Evolutionary conservation across 495 filamentous ascomycete genomes (phyloP), one percentile per base, ranked within the genome.

Genomic region (Hypomontagnella monticulosa): DNA sequence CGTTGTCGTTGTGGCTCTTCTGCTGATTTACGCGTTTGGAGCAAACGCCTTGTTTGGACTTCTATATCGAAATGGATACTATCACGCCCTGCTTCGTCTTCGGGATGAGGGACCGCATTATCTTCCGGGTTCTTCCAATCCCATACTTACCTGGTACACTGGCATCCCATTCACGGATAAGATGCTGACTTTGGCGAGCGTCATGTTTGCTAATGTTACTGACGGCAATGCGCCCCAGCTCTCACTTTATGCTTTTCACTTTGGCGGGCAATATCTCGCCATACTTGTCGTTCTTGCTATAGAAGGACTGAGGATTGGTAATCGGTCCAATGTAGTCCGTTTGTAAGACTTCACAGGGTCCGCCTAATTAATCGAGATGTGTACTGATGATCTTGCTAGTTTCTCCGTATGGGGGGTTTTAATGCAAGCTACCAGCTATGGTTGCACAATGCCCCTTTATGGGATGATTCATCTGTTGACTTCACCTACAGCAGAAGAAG

Each of bases 171-270:
- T 32, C n/a, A 14, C 60, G 49, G 62, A 66, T 37, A 66, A 66
- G 47, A 49, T 66, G 3, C 49, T 66, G 8, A 66, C 62, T 12
- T 43, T 66, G 32, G 62, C 62, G 12, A 60, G 33, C 4, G 62
- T 66, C 11, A 66, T 66, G 62, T 66, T 66, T 54, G 55, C 62
- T 4, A 66, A 60, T n/a, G 62, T 66, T 4, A 66, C 62, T 2
- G 62, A 66, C 33, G 62, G 62, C 36, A 59, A 50, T 14, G 23
- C 34, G 12, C 62, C 62, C 19, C 44, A 55, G 27, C n/a, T 66
- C 4, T 66, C 62, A 15, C 62, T 66, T 10, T 66, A 66, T 34
- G 46, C 62, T n/a, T 59, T 66, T 32, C 62, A 66, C 42, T 66
- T 66, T 34, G 62, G 55, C 7, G 62, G 62, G 18, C 62, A 66